Conservation (phyloP, 805 yeast species). For the Kluyveromyces lactis region DNA sequence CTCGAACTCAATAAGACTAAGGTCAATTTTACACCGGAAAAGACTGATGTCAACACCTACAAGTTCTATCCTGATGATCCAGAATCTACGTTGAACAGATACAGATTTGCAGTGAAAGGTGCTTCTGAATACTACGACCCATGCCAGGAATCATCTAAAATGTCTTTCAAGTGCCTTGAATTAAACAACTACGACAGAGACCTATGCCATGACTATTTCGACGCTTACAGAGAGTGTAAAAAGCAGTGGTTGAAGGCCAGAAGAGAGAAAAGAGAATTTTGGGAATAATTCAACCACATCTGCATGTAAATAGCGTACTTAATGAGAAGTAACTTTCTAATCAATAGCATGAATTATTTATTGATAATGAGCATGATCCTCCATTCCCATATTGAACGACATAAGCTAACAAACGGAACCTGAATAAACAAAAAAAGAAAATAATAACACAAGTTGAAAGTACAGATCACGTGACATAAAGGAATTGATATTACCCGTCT, state of each 20-base stretch:
- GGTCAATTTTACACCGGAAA: slow-evolving; percentile 19
- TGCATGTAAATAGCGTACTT: slow-evolving; percentile 1
- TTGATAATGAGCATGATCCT: too few relatives aligned
- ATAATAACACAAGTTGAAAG: too few relatives aligned
- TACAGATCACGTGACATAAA: too few relatives aligned
- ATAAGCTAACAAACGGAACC: too few relatives aligned
- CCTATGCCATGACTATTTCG: slow-evolving; percentile 72
- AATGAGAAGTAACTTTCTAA: too few relatives aligned
- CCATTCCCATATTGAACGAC: too few relatives aligned
- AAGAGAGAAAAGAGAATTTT: slow-evolving; percentile 26
- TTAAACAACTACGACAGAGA: slow-evolving; percentile 63
- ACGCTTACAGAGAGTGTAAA: slow-evolving; percentile 88
- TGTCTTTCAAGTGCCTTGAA: slow-evolving; percentile 80
- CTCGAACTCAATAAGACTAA: slow-evolving; percentile 10
- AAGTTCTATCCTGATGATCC: slow-evolving; percentile 75
- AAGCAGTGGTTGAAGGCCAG: slow-evolving; percentile 54
- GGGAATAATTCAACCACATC: slow-evolving; percentile 15
- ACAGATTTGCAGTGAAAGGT: slow-evolving; percentile 62
- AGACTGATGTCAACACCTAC: slow-evolving; percentile 14
- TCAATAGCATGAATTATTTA: too few relatives aligned
- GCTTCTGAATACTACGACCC: slow-evolving; percentile 88
- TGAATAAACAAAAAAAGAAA: too few relatives aligned
- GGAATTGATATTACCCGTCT: too few relatives aligned
- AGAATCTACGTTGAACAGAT: slow-evolving; percentile 57
- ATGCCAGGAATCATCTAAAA: slow-evolving; percentile 79